Conservation (phyloP, 2,329 filamentous ascomycete species). For the Ceratocystis huliohia region DNA sequence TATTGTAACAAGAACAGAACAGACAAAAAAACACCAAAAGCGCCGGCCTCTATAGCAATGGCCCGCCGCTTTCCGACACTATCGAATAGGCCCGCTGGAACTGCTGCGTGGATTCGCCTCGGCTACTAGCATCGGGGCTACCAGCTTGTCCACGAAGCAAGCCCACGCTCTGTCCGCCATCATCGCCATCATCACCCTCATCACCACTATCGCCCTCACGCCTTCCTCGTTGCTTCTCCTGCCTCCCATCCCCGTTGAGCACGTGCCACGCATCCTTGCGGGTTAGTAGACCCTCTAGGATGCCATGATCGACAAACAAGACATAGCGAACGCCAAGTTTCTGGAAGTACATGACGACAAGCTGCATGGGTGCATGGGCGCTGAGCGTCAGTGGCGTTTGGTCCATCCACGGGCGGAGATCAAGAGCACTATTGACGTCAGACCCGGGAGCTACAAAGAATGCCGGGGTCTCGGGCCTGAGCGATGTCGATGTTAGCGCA, state of each 20-base stretch:
- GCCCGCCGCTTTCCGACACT: neutral
- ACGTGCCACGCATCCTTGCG: constrained; percentile 98
- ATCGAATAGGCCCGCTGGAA: constrained; percentile 3
- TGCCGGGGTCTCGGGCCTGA: constrained; percentile 57
- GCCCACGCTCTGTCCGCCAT: constrained; percentile 23
- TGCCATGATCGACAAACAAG: constrained; percentile 70
- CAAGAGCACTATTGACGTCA: constrained; percentile 47
- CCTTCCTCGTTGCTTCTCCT: constrained; percentile 23
- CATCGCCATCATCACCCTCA: constrained; percentile 16
- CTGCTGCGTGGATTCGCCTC: neutral
- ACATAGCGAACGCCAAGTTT: constrained; percentile 86
- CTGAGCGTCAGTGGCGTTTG: constrained; percentile 90
- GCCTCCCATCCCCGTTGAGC: constrained; percentile 56
- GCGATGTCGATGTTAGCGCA: constrained; percentile 30
- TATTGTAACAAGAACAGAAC: neutral
- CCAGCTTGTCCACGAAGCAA: constrained; percentile 1
- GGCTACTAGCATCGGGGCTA: neutral
- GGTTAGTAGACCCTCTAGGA: constrained; percentile 72
- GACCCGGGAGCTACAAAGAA: constrained; percentile 60
- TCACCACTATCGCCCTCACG: constrained; percentile 4
- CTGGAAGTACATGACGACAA: constrained; percentile 90
- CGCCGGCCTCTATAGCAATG: neutral
- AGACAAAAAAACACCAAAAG: neutral
- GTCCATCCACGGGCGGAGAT: constrained; percentile 96
- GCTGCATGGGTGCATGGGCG: constrained; percentile 59